Base-by-base conservation (phyloP, 2,329 filamentous ascomycete genomes). In the Blastomyces silverae region DNA sequence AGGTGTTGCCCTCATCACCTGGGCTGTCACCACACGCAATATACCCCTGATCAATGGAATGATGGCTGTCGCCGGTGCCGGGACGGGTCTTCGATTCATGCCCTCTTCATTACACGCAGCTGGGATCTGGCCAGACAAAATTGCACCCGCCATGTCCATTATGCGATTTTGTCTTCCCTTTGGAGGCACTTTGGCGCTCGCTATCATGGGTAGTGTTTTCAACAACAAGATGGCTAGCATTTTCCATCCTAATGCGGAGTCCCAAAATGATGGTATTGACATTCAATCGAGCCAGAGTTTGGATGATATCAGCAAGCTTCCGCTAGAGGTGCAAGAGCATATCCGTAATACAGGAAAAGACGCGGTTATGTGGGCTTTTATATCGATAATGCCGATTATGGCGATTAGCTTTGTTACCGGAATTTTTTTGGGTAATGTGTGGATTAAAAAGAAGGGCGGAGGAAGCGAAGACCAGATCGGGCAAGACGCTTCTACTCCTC, bases 141-240 rank as follows among this genome's bases (percentile, higher is more conserved):
- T 88, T 15, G 82, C 87, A 0, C 78, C 82, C 0, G 83, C 88
- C 3, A 81, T 87, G 64, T 85, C 83, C 0, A 72, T 89, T 11
- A 81, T 87, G 73, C 79, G 81, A 0, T 84, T 89, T 63, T 81
- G 85, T 2, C 65, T 84, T 20, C 84, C 85, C 0, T 83, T 90
- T 31, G 87, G 88, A 3, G 87, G 87, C 15, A 88, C 86, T 0
- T 74, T 89, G 2, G 83, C 83, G 0, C 78, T 89, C 57, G 87
- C 87, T 0, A 81, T 89, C 69, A 89, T 89, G 87, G 82, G 85
- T 17, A 81, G 83, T 10, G 86, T 89, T 1, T 89, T 89, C 73
- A 88, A 88, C 71, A 89, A 89, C 63, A 80, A 82, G 63, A 68
- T 79, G 70, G 64, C 72, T 68, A 4, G 63, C 50, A 61, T 67